Percentiles rank a stretch among this genome's conserved stretches.
Conservation (phyloP, 176 grass and related monocot species). For the Typha latifolia region DNA sequence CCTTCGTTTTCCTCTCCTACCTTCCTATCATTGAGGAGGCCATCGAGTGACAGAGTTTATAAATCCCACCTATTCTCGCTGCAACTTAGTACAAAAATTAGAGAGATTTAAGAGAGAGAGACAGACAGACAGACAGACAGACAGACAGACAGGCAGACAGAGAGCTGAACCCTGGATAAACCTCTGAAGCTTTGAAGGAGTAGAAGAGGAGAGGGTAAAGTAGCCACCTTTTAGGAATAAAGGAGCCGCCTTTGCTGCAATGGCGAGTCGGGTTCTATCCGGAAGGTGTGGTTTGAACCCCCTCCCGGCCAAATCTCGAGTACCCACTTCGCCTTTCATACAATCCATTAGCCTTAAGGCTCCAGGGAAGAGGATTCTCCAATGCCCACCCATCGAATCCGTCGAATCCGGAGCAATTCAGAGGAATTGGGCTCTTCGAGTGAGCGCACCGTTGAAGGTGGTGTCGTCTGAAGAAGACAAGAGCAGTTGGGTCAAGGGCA, state of each 20-base stretch:
- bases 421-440: conserved; percentile 69
- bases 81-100: too few species aligned
- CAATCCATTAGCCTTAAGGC: conserved; percentile 20
- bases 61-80: too few species aligned
- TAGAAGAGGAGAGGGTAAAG: not conserved
- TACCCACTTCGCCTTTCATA: conserved; percentile 33
- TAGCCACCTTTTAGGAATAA: not conserved
- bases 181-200: not conserved
- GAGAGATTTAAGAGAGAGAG: too few species aligned
- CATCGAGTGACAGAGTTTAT: too few species aligned
- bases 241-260: conserved; percentile 8
- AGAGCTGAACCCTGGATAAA: too few species aligned
- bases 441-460: conserved; percentile 48
- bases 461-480: conserved; percentile 10
- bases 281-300: conserved; percentile 55
- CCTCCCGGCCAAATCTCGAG: conserved; percentile 30
- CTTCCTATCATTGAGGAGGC: too few species aligned
- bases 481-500: not conserved
- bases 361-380: conserved; percentile 17
- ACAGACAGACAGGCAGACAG: too few species aligned
- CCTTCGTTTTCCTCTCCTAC: too few species aligned
- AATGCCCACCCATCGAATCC: conserved; percentile 15
- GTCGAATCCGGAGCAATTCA: conserved; percentile 28
- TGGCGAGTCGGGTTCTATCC: conserved; percentile 57
- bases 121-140: too few species aligned